phyloP scores from a whole-genome alignment of 331 rosid genomes.

The Arachis monticola region DNA sequence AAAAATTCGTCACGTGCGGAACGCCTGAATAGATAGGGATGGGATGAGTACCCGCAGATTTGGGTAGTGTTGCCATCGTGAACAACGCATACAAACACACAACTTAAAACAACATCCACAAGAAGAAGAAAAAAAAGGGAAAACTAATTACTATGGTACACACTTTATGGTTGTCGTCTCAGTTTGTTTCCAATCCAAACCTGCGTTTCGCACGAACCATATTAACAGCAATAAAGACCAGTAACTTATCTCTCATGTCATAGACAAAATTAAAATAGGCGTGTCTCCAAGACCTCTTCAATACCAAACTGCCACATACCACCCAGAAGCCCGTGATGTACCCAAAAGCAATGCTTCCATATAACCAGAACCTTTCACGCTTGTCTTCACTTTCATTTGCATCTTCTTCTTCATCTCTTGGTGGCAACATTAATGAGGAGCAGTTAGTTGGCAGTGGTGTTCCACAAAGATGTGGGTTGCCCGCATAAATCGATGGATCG shows the following conservation, averaged over 20 bases:
- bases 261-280: conserved; percentile 35
- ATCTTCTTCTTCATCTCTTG: conserved; percentile 17
- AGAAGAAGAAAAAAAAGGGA: not conserved
- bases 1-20: too few species aligned
- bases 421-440: conserved; percentile 12
- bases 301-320: conserved; percentile 33
- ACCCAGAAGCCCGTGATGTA: conserved; percentile 33
- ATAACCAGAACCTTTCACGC: conserved; percentile 22
- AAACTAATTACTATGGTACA: not conserved
- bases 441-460: not conserved
- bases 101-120: not conserved
- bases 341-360: conserved; percentile 34
- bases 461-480: conserved; percentile 25
- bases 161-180: not conserved
- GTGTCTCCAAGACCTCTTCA: conserved; percentile 39
- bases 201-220: not conserved
- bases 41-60: too few species aligned
- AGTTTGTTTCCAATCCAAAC: conserved; percentile 25
- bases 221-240: not conserved
- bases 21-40: too few species aligned
- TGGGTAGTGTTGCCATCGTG: too few species aligned
- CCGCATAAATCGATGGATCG: conserved; percentile 25
- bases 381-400: conserved; percentile 11
- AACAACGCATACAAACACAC: not conserved
- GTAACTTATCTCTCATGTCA: conserved; percentile 20